Conservation (phyloP, 2,329 filamentous ascomycete genomes). For the Aspergillus nomiae region DNA sequence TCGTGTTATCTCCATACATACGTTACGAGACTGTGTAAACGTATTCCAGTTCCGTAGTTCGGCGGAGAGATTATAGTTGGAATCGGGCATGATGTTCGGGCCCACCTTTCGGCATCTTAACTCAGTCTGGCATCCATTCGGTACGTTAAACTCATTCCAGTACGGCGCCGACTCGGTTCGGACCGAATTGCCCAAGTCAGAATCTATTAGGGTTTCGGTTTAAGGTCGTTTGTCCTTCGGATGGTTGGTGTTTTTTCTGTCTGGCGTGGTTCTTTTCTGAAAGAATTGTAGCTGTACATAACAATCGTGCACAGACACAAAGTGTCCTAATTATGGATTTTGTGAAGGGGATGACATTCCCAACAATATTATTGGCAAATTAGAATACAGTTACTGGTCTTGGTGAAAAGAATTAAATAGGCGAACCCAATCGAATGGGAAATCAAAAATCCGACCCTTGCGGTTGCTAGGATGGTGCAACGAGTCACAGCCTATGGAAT, state of each 20-base stretch:
- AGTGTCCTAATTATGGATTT: neutral
- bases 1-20: neutral
- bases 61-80: conserved; percentile 2
- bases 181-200: conserved; percentile 4
- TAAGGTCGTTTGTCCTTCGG: conserved; percentile 4
- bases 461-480: neutral
- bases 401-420: neutral
- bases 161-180: conserved; percentile 2
- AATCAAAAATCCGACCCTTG: neutral
- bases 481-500: neutral
- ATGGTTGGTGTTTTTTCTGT: neutral
- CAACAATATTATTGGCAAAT: neutral
- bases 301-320: no score
- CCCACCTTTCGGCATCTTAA: neutral
- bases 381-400: neutral
- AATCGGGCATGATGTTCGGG: neutral
- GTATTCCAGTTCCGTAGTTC: neutral
- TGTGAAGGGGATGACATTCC: neutral
- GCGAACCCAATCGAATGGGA: neutral
- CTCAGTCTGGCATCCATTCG: neutral
- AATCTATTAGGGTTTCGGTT: conserved; percentile 2
- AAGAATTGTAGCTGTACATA: neutral
- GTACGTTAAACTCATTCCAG: conserved; percentile 5
- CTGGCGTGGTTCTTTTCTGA: neutral
- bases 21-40: conserved; percentile 4